Percentiles rank a stretch among this genome's conserved stretches.
Evolutionary conservation across 163 green algal species (phyloP).

Genomic region (Chloromonas sp.): DNA sequence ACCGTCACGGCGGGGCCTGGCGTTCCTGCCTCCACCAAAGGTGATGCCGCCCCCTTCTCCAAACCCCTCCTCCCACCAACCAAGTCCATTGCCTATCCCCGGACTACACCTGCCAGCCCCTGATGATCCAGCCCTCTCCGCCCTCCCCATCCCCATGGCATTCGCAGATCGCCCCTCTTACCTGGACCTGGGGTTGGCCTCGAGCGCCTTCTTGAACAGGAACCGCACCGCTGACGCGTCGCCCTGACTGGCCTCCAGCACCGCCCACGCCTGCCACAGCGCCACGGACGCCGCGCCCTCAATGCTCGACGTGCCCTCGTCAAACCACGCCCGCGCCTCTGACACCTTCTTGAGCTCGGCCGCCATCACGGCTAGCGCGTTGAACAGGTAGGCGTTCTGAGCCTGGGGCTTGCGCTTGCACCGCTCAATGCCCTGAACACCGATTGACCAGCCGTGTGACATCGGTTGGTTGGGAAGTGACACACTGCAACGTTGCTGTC

Average conservation of each 20-base stretch:
- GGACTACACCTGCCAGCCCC: not conserved
- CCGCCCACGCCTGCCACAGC: slow-evolving; percentile 84
- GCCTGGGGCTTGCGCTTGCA: slow-evolving; percentile 25
- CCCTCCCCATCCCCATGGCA: not conserved
- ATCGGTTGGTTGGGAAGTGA: no score
- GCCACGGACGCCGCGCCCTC: slow-evolving; percentile 41
- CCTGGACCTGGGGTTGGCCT: slow-evolving; percentile 48
- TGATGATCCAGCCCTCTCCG: not conserved
- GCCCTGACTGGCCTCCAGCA: slow-evolving; percentile 71
- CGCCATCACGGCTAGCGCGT: slow-evolving; percentile 79
- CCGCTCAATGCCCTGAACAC: slow-evolving; percentile 55
- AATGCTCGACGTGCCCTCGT: slow-evolving; percentile 26
- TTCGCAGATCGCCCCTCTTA: not conserved
- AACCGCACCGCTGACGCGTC: slow-evolving; percentile 56
- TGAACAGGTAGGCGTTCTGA: slow-evolving; percentile 82
- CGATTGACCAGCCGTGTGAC: no score
- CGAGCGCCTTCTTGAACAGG: slow-evolving; percentile 60
- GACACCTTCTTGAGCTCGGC: slow-evolving; percentile 61
- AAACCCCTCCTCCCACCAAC: not conserved
- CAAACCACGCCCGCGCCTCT: slow-evolving; percentile 78
- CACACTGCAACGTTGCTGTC: no score
- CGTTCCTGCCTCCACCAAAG: no score
- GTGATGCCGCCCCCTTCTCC: not conserved
- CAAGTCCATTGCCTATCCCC: no score
- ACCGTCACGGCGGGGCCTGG: no score